Base-by-base conservation (phyloP, 202 grass and related monocot genomes). In the Cymbopogon flexuosus region DNA sequence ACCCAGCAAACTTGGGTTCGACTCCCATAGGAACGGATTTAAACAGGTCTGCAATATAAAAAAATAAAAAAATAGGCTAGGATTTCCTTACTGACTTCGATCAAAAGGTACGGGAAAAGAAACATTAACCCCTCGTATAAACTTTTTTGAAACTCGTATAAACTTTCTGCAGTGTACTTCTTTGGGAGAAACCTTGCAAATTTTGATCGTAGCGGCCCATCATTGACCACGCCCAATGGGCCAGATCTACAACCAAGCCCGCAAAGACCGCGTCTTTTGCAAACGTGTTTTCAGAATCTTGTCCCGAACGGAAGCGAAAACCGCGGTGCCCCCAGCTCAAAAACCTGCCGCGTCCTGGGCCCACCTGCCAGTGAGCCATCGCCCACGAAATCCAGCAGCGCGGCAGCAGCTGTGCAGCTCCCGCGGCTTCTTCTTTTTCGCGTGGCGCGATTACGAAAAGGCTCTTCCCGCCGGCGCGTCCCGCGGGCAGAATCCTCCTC, bases 401-500 rank as follows among this genome's bases (percentile, higher is more conserved):
- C 77, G 47, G 59, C 27, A 33, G 30, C 36, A 73, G 33, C 43
- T 85, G n/a, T n/a, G n/a, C n/a, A n/a, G n/a, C n/a, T n/a, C 77
- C 85, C 77, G 82, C 81, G 87, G 87, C 42, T 45, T 70, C 22
- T 33, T 33, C 54, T 35, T 52, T 56, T 72, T 72, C 82, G 72
- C 78, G 78, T 72, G 24, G 58, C 65, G 77, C 82, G 6, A 67
- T 56, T 85, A 89, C 66, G 78, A 89, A 89, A 89, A 81, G 10
- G 0, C 58, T 72, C 72, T 89, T 89, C 87, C 87, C 87, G 87
- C 87, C 82, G 72, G 78, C 82, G 82, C 82, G 65, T 6, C 23
- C 46, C 65, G 8, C 35, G 35, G n/a, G n/a, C n/a, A n/a, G n/a
- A n/a, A 63, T 71, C 86, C 8, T 60, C 57, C 42, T 84, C 86